Evolutionary conservation across 192 early-diverging fungal genomes (phyloP), one percentile per base, ranked within the genome.

Genomic region (Physocladia obscura): DNA sequence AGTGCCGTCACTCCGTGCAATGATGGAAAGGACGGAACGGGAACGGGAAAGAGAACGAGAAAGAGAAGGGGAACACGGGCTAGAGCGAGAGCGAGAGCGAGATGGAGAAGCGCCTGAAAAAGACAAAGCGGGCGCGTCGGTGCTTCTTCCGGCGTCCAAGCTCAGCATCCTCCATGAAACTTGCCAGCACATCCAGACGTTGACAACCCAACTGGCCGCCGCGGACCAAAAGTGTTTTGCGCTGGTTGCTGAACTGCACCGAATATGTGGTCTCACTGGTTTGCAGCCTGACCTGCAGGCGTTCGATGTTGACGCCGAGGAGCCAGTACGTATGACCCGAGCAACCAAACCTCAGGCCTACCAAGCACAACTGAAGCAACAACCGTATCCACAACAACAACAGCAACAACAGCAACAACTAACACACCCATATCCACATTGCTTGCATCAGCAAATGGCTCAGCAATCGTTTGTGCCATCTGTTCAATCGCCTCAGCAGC

Each of bases 201-300:
- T 38, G 62, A 17, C 26, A 5, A 5, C 3, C 17, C 40, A 47
- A 11, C 62, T 65, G 17, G 44, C 62, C 26, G 26, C 15, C n/a
- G 21, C 62, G 5, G 62, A 65, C 15, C 15, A 19, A 21, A 65
- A 65, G 44, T 65, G 62, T 32, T 65, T 65, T 51, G 39, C 26
- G 1, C 62, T 65, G 11, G 62, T 65, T 29, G 62, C 62, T 29
- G 62, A 65, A 27, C 48, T 65, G 27, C 62, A 65, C 36, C 62
- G 62, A 32, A 51, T 65, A 19, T 21, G 48, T 32, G n/a, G 19
- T 24, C 40, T 51, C 11, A 13, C 48, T 1, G 62, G 62, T 6
- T 8, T 65, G 17, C 21, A 5, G 17, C 62, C 62, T 3, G 32
- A 65, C 26, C 31, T 51, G 29, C 17, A 32, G 0, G 62, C 44